Base-by-base conservation (phyloP, 2,329 filamentous ascomycete species). In the Lachnellula cervina region DNA sequence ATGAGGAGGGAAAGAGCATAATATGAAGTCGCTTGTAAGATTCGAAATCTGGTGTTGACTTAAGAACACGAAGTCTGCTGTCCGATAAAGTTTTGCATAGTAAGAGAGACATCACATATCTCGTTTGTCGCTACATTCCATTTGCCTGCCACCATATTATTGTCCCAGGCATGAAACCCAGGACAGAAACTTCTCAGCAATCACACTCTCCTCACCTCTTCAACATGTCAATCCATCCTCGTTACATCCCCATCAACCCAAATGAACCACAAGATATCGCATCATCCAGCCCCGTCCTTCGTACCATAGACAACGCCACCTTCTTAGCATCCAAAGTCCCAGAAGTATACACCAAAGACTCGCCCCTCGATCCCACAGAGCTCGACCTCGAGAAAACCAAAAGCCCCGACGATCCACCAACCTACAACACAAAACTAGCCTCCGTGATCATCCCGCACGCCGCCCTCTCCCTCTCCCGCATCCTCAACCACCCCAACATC, bases 401-500 rank as follows among this genome's bases (percentile, higher is more conserved):
- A 25, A 35, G n/a, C 28, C 28, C 28, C n/a, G 38, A 54, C 13
- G 52, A 49, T 8, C 34, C 37, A n/a, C 37, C 55, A 32, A 50
- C 52, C 4, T 52, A 48, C 47, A 59, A 50, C 13, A 64, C 62
- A 14, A 56, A 48, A 44, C 59, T 64, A 9, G 60, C 62, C 17
- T 50, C 58, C 8, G 54, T 49, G 19, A 56, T 68, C 32, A 49
- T 69, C 9, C 65, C 65, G 5, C 55, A 52, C 13, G 62, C 64
- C 9, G 54, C 54, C 2, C 32, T 62, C 0, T 47, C 64, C 3
- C 21, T 68, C 4, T 66, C 64, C 21, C 60, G 58, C 4, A 63
- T 69, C 37, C 59, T 69, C 25, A 68, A 69, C 52, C 67, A 68
- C 25, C 64, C 64, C 7, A 68, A 67, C 44, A 58, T 68, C 34